Evolutionary conservation across 805 yeast species (phyloP).

Genomic region (Myxozyma mucilagina): DNA sequence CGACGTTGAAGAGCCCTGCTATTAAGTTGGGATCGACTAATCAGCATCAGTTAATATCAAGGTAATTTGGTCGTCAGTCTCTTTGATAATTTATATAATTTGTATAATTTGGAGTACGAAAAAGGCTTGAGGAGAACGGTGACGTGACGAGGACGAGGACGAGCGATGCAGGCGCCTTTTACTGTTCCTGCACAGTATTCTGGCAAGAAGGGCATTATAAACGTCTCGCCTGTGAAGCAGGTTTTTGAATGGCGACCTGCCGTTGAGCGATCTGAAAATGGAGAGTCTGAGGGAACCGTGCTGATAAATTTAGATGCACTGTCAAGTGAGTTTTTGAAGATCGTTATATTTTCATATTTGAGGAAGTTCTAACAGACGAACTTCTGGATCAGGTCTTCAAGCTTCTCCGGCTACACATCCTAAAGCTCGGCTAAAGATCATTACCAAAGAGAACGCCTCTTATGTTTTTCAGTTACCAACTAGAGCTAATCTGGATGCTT

Average conservation of each 20-base stretch:
- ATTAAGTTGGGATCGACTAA: too few species aligned
- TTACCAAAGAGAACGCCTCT: slow-evolving; percentile 32
- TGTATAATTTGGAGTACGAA: background rate
- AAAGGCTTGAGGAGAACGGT: background rate
- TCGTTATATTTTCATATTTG: background rate
- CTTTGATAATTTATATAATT: too few species aligned
- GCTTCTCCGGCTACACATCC: slow-evolving; percentile 42
- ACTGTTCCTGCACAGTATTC: slow-evolving; percentile 25
- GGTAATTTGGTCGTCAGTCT: too few species aligned
- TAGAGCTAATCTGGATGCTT: slow-evolving; percentile 72
- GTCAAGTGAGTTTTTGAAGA: slow-evolving; percentile 13
- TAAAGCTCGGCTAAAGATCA: slow-evolving; percentile 34
- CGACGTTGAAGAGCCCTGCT: too few species aligned
- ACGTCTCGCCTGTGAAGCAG: slow-evolving; percentile 12
- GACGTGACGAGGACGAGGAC: background rate
- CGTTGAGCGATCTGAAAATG: slow-evolving; percentile 6
- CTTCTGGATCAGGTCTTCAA: slow-evolving; percentile 32
- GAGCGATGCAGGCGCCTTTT: slow-evolving; percentile 25
- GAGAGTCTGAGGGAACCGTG: background rate
- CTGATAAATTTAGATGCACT: slow-evolving; percentile 19
- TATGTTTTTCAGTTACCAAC: slow-evolving; percentile 64
- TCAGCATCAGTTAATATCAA: too few species aligned
- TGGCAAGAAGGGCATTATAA: slow-evolving; percentile 30
- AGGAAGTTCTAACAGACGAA: background rate
- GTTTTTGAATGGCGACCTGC: slow-evolving; percentile 29